Base-by-base conservation (phyloP, 2,329 filamentous ascomycete species). In the Xylariaceae sp. region DNA sequence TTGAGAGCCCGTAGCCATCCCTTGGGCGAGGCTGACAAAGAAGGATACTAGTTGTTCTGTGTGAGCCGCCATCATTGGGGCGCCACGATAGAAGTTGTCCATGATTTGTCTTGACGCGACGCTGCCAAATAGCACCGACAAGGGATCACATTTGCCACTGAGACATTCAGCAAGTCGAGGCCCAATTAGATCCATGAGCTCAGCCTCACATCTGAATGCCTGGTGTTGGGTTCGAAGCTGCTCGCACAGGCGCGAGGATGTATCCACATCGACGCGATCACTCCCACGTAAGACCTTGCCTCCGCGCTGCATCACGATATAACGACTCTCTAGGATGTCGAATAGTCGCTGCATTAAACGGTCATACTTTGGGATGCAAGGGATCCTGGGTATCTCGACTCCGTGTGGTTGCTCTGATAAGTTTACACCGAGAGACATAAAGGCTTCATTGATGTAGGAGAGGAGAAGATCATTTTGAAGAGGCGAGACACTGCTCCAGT, bases 161-260 rank as follows among this genome's bases (percentile, higher is more conserved):
- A 46, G 32, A 21, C 43, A 49, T 3, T 49, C 45, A 24, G 45
- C 45, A 23, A 49, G 45, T 18, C 45, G 45, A n/a, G 36, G 36
- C 4, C 45, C 45, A 24, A 49, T 49, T 20, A 49, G 35, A 49
- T 49, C 33, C 45, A 49, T 32, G 4, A 49, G 33, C 16, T 23
- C 32, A 23, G 35, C 45, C 15, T 49, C 45, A 16, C 33, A 49
- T 41, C 30, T 24, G 35, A 49, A 49, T 21, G 33, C 15, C 5
- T 24, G 45, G 26, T 49, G 35, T 5, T 21, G 7, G 23, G n/a
- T 32, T 15, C 45, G 45, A 41, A 49, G 20, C 24, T 49, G 23
- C 26, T 49, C 36, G 24, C 45, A 49, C 11, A 49, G 36, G 35
- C 35, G 45, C 24, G 45, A 30, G 23, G 45, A 49, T 16, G 26